Conservation (phyloP, 192 early-diverging fungal species). For the Coemansia sp. region DNA sequence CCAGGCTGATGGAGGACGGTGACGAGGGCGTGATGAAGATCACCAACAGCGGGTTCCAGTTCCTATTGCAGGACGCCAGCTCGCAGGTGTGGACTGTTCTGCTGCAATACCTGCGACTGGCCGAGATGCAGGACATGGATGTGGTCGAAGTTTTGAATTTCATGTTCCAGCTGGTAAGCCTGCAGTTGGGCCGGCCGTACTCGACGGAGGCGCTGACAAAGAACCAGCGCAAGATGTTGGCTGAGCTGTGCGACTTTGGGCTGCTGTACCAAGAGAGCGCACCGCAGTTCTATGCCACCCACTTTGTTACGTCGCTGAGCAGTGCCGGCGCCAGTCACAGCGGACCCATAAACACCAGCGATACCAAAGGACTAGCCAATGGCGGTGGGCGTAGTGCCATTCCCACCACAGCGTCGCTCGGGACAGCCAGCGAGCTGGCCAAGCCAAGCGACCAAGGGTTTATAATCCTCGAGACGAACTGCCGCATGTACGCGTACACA, state of each 20-base stretch:
- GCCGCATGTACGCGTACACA: constrained; percentile 92
- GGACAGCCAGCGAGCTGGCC: constrained; percentile 14
- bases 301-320: constrained; percentile 88
- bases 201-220: constrained; percentile 78
- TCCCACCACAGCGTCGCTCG: not conserved
- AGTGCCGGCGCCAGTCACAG: constrained; percentile 16
- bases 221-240: constrained; percentile 80
- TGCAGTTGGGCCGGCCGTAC: constrained; percentile 89
- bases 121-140: constrained; percentile 74
- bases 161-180: constrained; percentile 85
- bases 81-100: constrained; percentile 96
- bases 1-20: constrained; percentile 66
- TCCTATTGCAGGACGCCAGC: constrained; percentile 88
- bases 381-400: not conserved
- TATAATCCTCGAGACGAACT: constrained; percentile 95
- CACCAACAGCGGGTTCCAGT: constrained; percentile 97
- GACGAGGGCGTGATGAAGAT: constrained; percentile 58
- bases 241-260: constrained; percentile 85
- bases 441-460: constrained; percentile 63
- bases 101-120: constrained; percentile 87
- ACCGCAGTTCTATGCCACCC: constrained; percentile 83
- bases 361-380: too few relatives aligned
- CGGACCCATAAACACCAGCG: constrained; percentile 18
- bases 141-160: constrained; percentile 92
- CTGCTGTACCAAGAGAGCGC: constrained; percentile 86